Conservation (phyloP, 2,329 filamentous ascomycete species). For the Penicillium fuscoglaucum region DNA sequence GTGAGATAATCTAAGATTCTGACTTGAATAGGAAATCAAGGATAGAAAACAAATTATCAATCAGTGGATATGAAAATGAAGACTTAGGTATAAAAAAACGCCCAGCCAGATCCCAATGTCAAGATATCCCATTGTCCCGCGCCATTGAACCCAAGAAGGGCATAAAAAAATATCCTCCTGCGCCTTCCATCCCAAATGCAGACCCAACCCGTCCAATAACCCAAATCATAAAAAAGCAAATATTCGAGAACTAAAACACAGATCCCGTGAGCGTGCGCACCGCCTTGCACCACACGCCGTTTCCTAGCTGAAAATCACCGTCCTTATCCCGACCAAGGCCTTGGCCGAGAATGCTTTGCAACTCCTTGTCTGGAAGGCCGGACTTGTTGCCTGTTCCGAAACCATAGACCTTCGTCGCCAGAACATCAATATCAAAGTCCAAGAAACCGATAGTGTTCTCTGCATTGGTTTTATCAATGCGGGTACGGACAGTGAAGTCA, state of each 20-base stretch:
- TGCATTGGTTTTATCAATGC: slow-evolving; percentile 16
- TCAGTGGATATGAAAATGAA: slow-evolving; percentile 3
- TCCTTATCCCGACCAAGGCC: slow-evolving; percentile 21
- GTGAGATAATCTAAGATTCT: not conserved
- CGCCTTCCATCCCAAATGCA: not conserved
- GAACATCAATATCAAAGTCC: slow-evolving; percentile 40
- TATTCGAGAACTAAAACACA: slow-evolving; percentile 32
- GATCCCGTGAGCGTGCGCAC: slow-evolving; percentile 38
- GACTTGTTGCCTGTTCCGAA: slow-evolving; percentile 33
- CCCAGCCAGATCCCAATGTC: not conserved
- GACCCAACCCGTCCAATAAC: not conserved
- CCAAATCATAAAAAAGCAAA: slow-evolving; percentile 9
- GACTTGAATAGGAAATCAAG: not conserved
- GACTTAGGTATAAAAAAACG: slow-evolving; percentile 6
- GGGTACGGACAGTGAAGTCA: slow-evolving; percentile 42
- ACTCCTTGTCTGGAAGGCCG: slow-evolving; percentile 37
- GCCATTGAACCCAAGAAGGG: not conserved
- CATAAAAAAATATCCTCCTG: not conserved
- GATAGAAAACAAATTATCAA: not conserved
- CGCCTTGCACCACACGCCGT: slow-evolving; percentile 43
- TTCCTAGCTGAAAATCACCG: slow-evolving; percentile 32
- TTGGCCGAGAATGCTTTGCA: slow-evolving; percentile 38
- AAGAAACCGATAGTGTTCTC: slow-evolving; percentile 29
- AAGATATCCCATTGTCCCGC: not conserved
- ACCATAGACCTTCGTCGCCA: slow-evolving; percentile 45